phyloP scores from a whole-genome alignment of 257 asterid species.

The Coffea canephora region DNA sequence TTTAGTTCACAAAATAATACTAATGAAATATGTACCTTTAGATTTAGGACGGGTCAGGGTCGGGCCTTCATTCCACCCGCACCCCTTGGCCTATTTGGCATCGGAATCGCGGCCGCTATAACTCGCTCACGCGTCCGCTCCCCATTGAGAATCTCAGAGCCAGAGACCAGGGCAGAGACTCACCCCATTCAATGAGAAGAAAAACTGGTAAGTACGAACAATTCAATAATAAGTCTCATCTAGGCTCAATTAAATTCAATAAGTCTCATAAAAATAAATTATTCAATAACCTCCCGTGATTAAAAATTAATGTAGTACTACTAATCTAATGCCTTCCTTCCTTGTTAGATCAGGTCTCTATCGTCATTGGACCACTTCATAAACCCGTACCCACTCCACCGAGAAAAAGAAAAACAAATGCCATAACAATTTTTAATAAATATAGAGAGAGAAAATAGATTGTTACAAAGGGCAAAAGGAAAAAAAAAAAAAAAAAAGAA shows the following conservation, averaged over 20 bases:
- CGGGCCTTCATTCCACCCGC: neutral
- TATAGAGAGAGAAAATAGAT: neutral
- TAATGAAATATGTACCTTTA: no score
- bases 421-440: neutral
- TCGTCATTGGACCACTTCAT: neutral
- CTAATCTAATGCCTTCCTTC: neutral
- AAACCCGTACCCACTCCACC: neutral
- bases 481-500: neutral
- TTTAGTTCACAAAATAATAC: no score
- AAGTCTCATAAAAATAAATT: no score
- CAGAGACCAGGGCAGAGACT: no score
- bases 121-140: neutral
- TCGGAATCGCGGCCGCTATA: neutral
- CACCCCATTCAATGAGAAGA: no score
- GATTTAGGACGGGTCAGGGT: neutral
- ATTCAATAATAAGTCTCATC: neutral
- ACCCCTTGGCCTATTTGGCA: neutral
- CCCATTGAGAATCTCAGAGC: no score
- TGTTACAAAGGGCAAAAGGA: neutral
- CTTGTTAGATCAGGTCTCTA: neutral
- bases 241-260: neutral
- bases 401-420: neutral
- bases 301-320: neutral
- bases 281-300: no score
- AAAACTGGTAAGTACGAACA: neutral